Evolutionary conservation across 495 filamentous ascomycete genomes (phyloP), one percentile per base, ranked within the genome.

Genomic region (Penicillium diatomitis): DNA sequence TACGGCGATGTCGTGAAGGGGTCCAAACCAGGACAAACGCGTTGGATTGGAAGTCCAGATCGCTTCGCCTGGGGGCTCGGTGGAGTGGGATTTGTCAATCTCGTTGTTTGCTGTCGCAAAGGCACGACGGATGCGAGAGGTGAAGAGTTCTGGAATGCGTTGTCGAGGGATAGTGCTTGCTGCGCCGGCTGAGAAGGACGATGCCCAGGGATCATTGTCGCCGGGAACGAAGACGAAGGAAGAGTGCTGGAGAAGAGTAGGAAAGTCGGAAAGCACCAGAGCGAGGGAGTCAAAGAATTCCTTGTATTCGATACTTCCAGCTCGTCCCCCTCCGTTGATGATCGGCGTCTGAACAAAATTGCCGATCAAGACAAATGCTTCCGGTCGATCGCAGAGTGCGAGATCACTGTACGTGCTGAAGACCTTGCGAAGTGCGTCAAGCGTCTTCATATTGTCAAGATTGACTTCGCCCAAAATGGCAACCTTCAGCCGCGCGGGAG

Each of bases 161-260:
- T 83, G 81, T 8, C 86, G 74, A 0, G 92, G 92, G 8, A 96
- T 58, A 6, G 82, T 74, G 1, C 83, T 77, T 1, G 87, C 78
- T 38, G 88, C 84, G n/a, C 92, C 92, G 8, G 80, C 83, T 2
- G 84, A 84, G 65, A 95, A 95, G 3, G 88, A 78, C 0, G 88
- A 91, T 28, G 81, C 70, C 92, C 92, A 98, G 8, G 90, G 88
- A 61, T 98, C 92, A 63, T 95, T 94, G 61, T 96, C 91, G 37
- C 91, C 91, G 2, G 92, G 92, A 0, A 98, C 85, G 55, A 97
- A 95, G 8, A 96, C 67, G 55, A 96, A 94, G 0, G 87, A 90
- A 3, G 87, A 82, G 12, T 76, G 70, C 33, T 83, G 81, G n/a
- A 95, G 75, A 5, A 97, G 71, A 0, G 76, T 73, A n/a, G 86